A percentile compares a stretch with the other conserved stretches of the same genome.
These are phyloP conservation scores for Flaveria sonorensis DNA, from an alignment of 129 eudicot genomes.

Conservation along the genomic window DNA sequence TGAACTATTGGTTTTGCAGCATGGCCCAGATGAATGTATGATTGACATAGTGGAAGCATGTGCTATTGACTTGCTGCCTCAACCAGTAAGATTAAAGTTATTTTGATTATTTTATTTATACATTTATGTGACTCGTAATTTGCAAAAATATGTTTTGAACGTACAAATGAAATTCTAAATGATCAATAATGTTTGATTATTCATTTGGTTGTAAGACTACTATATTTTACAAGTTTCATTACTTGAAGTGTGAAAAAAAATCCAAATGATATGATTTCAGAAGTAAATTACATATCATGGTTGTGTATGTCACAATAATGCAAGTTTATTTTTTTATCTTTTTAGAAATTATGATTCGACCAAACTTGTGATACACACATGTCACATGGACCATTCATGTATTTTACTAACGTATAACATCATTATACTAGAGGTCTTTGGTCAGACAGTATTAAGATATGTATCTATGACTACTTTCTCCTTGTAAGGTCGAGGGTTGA, in stretches of 20 bases:
- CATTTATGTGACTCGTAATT: neutral
- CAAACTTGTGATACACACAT: neutral
- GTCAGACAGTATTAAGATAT: neutral
- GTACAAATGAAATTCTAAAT: neutral
- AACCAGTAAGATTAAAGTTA: conserved; percentile 40
- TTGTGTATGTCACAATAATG: neutral
- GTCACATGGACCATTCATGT: neutral
- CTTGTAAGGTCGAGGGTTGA: neutral
- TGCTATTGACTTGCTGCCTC: conserved; percentile 64
- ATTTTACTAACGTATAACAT: neutral
- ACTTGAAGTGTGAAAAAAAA: neutral
- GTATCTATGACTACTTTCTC: neutral
- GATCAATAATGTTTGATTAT: neutral
- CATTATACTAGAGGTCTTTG: neutral
- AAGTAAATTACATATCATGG: neutral
- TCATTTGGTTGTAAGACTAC: neutral
- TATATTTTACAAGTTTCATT: neutral
- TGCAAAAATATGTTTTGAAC: neutral
- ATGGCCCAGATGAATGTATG: conserved; percentile 76
- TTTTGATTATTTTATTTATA: neutral
- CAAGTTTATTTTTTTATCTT: neutral
- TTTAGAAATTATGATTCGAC: neutral
- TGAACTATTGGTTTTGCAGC: conserved; percentile 48
- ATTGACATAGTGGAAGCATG: conserved; percentile 79
- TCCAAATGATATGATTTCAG: neutral